Evolutionary conservation across 257 asterid species (phyloP), one percentile per base, ranked within the genome.

Genomic region (Solanum bulbocastanum): DNA sequence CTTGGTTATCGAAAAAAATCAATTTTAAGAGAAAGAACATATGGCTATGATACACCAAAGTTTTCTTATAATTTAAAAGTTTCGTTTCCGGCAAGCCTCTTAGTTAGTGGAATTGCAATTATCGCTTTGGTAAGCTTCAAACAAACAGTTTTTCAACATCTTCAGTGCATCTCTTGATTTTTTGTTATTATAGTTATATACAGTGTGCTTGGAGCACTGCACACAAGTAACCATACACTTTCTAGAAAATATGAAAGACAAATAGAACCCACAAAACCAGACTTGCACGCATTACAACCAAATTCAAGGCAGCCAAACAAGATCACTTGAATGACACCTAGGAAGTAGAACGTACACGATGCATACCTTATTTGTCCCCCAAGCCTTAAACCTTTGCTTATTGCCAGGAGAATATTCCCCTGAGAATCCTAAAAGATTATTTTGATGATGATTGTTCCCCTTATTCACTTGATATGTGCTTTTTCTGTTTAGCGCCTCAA

Each of bases 401-500:
- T 89, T 91, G 86, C 65, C 83, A 82, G 93, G 91, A 89, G 94
- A 92, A 90, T 88, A 86, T 44, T 92, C 92, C 71, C 89, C 89
- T 12, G 93, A 89, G 69, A 93, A 89, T 83, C 88, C 91, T 90
- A 69, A 87, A 78, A 87, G 88, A 85, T 87, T 90, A 90, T 87
- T 88, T 87, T 91, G 89, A 91, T 83, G 89, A 75, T 88, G 87
- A 90, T 86, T 88, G 56, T 87, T 90, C 89, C 60, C 90, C 46
- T 91, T 92, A 86, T 89, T 91, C 62, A 69, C 88, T 84, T 90
- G 94, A 90, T 86, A 87, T 13, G 71, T 75, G 82, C 88, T 93
- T 84, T 89, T 93, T 83, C 87, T 90, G 83, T 93, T 94, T 68
- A 94, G 90, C 76, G 92, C 96, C 90, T 93, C 93, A 88, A 96